Conservation (phyloP, 768 basidiomycete species). For the Trametes coccinea region DNA sequence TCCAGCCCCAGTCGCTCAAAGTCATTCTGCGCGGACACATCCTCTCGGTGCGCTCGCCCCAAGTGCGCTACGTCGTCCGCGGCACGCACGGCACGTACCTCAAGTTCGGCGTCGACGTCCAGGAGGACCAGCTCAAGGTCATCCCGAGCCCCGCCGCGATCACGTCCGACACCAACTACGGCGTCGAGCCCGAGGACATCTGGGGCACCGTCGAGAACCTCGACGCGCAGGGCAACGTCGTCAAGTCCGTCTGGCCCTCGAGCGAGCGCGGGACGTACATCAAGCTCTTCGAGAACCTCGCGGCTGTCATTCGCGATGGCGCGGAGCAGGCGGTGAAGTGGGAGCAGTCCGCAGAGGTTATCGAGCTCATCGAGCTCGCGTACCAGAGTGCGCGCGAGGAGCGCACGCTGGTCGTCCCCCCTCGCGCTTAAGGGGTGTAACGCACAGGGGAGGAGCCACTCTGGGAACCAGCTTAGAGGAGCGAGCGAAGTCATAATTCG, state of each 20-base stretch:
- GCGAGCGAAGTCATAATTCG: neutral
- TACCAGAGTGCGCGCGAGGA: slow-evolving; percentile 66
- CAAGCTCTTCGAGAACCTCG: slow-evolving; percentile 66
- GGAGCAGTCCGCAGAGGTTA: slow-evolving; percentile 67
- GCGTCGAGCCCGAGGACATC: slow-evolving; percentile 60
- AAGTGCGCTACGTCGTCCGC: slow-evolving; percentile 71
- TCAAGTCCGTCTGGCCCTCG: slow-evolving; percentile 55
- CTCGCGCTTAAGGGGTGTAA: slow-evolving; percentile 12
- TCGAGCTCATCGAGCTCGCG: slow-evolving; percentile 79
- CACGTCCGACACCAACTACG: slow-evolving; percentile 48
- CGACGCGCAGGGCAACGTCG: slow-evolving; percentile 43
- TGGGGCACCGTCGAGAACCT: slow-evolving; percentile 65
- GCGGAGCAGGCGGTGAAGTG: slow-evolving; percentile 65
- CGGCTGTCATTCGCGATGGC: slow-evolving; percentile 56
- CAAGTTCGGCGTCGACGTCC: slow-evolving; percentile 77
- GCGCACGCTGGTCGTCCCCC: slow-evolving; percentile 40
- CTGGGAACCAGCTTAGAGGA: neutral
- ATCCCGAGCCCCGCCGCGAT: slow-evolving; percentile 48
- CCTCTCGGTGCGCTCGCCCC: slow-evolving; percentile 63
- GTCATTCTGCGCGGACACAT: slow-evolving; percentile 69
- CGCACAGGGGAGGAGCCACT: neutral
- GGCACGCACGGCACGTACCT: slow-evolving; percentile 71
- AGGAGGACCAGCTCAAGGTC: slow-evolving; percentile 73
- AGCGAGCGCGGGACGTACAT: slow-evolving; percentile 57
- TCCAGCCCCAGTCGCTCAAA: slow-evolving; percentile 53